phyloP scores from a whole-genome alignment of 1,139 yeast species.

The Hyphopichia burtonii region DNA sequence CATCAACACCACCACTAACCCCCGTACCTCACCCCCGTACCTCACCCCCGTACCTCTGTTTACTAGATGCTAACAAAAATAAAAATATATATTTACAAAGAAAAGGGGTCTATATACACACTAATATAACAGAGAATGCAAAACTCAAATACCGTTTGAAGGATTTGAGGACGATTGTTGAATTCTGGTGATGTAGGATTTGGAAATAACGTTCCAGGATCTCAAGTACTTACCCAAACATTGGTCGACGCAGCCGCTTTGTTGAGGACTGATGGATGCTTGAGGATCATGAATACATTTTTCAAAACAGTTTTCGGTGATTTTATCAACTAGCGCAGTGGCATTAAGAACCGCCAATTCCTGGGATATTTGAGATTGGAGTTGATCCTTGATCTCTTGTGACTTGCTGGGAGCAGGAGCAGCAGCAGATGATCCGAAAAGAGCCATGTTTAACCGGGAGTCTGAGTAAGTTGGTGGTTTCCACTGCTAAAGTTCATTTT shows the following conservation, averaged over 20 bases:
- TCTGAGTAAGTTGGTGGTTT: too few relatives aligned
- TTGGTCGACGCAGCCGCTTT: constrained; percentile 59
- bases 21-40: too few relatives aligned
- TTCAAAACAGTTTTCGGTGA: constrained; percentile 87
- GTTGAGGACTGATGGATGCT: constrained; percentile 28
- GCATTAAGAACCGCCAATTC: constrained; percentile 91
- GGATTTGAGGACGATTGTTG: constrained; percentile 28
- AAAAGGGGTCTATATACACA: too few relatives aligned
- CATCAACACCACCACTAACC: background rate
- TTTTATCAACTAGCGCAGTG: constrained; percentile 78
- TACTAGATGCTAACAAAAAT: too few relatives aligned
- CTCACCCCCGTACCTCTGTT: too few relatives aligned
- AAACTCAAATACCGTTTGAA: background rate
- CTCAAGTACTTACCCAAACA: constrained; percentile 88
- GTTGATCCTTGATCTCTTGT: constrained; percentile 48
- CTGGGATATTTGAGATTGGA: constrained; percentile 72
- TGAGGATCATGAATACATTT: constrained; percentile 65
- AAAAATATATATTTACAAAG: too few relatives aligned
- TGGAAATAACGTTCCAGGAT: constrained; percentile 84
- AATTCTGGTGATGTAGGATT: constrained; percentile 71
- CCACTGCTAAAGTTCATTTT: too few relatives aligned
- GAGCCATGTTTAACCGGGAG: constrained; percentile 24
- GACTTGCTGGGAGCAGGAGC: constrained; percentile 16
- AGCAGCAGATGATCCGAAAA: constrained; percentile 17
- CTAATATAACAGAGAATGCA: too few relatives aligned